Percentiles rank a stretch among this genome's conserved stretches.
phyloP scores from a whole-genome alignment of 352 stramenopile species.

The Globisporangium iwayamae region DNA sequence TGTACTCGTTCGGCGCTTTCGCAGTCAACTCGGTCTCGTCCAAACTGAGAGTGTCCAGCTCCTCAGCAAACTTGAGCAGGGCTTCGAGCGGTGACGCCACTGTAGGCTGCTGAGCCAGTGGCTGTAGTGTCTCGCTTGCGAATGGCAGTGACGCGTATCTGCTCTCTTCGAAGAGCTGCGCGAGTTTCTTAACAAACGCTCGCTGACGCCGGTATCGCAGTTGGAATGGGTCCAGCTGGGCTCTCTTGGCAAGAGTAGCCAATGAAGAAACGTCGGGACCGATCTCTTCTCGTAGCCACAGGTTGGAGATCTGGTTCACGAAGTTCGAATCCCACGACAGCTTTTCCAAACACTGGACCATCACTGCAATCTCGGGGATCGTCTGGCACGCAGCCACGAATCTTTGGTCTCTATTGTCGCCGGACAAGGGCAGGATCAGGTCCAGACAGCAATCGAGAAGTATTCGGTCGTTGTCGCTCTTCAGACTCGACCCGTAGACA shows the following conservation, averaged over 20 bases:
- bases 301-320: conserved; percentile 5
- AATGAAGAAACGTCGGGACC: background rate
- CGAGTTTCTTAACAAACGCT: conserved; percentile 1
- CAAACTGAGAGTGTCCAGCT: conserved; percentile 10
- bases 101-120: background rate
- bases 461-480: conserved; percentile 15
- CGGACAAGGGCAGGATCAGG: conserved; percentile 10
- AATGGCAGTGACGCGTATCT: background rate
- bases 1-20: conserved; percentile 12
- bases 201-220: conserved; percentile 1
- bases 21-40: background rate
- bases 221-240: background rate
- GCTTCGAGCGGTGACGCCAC: conserved; percentile 7
- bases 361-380: conserved; percentile 22
- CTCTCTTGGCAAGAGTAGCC: background rate
- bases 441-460: conserved; percentile 30
- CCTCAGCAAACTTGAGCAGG: conserved; percentile 4
- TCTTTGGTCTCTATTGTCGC: background rate
- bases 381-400: conserved; percentile 8
- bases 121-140: background rate
- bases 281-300: conserved; percentile 2
- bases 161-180: conserved; percentile 5
- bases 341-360: conserved; percentile 14
- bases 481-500: conserved; percentile 29
- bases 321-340: conserved; percentile 21